These are phyloP conservation scores for Trichosporon inkin DNA, from an alignment of 1,284 basidiomycete genomes.

Conservation along the genomic window DNA sequence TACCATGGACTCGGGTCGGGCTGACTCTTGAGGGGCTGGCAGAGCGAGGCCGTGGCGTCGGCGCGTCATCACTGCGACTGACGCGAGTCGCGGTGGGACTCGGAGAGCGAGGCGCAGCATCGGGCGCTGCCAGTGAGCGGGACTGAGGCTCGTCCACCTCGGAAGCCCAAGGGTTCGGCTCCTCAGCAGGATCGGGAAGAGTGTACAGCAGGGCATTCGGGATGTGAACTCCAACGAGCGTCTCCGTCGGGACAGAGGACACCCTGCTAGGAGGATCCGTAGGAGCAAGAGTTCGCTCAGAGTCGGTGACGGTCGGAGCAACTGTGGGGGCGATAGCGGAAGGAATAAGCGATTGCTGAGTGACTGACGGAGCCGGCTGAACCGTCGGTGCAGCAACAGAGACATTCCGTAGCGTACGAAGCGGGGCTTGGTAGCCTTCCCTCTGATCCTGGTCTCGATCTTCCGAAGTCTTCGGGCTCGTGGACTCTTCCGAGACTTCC, in stretches of 20 bases:
- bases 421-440: not conserved
- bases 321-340: not conserved
- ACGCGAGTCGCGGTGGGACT: not conserved
- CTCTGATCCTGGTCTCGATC: not conserved
- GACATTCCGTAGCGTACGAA: not conserved
- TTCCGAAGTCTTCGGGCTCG: not conserved
- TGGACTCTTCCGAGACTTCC: not conserved
- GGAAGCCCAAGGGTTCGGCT: not conserved
- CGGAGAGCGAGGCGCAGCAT: not conserved
- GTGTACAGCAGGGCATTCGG: constrained; percentile 1
- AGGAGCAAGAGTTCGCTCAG: not conserved
- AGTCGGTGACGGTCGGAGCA: not conserved
- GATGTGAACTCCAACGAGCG: not conserved
- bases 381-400: not conserved
- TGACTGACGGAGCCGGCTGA: not conserved
- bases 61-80: not conserved
- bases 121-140: not conserved
- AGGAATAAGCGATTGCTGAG: not conserved
- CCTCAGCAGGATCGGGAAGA: not conserved
- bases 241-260: not conserved
- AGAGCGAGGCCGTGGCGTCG: not conserved
- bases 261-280: not conserved
- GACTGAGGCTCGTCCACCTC: not conserved
- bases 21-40: not conserved
- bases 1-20: not conserved